A percentile compares a stretch with the other conserved stretches of the same genome.
Conservation (phyloP, 164 flowering plant species). For the Aristolochia fimbriata region DNA sequence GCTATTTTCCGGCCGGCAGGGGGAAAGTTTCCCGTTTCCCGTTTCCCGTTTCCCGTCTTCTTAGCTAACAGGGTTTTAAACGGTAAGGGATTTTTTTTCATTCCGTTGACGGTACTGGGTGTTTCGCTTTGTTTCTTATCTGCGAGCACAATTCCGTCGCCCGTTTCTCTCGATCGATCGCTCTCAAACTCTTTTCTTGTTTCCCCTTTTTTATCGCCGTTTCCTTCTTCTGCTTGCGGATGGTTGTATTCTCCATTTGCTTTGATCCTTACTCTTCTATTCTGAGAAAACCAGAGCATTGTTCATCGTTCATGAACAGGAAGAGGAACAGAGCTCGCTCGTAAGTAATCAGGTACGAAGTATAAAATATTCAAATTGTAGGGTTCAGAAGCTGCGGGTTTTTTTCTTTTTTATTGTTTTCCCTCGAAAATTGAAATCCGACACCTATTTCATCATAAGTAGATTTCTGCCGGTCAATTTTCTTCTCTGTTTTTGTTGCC, state of each 20-base stretch:
- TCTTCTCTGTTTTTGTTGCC: too few species aligned
- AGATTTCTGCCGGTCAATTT: too few species aligned
- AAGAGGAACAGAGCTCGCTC: background rate
- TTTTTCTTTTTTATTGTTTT: background rate
- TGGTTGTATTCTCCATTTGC: background rate
- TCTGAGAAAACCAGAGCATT: background rate
- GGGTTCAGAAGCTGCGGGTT: too few species aligned
- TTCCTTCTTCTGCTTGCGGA: background rate
- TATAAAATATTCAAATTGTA: background rate
- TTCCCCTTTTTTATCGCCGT: background rate
- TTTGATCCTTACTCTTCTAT: background rate
- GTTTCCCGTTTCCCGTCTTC: background rate
- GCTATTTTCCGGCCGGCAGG: too few species aligned
- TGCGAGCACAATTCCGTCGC: background rate
- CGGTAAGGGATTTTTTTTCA: too few species aligned
- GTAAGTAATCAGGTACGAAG: background rate
- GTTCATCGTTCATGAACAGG: background rate
- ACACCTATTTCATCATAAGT: too few species aligned
- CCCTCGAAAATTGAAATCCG: too few species aligned
- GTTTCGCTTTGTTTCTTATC: background rate
- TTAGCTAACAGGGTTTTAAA: background rate
- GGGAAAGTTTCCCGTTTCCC: background rate
- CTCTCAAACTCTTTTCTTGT: background rate
- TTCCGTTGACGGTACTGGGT: too few species aligned
- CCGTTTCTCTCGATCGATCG: background rate